Evolutionary conservation across 2,329 filamentous ascomycete genomes (phyloP).

Genomic region (Hymenoscyphus linearis): DNA sequence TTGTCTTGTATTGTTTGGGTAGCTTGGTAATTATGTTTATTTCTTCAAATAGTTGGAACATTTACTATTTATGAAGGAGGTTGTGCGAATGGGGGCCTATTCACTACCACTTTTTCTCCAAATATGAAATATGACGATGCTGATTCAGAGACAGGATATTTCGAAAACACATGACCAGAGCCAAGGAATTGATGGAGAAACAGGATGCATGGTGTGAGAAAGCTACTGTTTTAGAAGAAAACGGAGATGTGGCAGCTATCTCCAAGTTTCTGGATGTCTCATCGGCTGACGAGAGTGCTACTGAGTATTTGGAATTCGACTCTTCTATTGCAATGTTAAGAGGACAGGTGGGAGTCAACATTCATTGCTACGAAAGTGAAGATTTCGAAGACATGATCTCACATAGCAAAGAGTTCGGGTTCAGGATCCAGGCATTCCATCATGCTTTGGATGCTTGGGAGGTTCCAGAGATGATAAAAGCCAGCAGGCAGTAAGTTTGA

Average conservation of each 20-base stretch:
- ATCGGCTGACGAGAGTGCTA: slow-evolving; percentile 20
- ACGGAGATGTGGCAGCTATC: slow-evolving; percentile 20
- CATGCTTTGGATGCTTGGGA: slow-evolving; percentile 38
- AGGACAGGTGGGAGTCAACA: slow-evolving; percentile 38
- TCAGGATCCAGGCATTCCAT: slow-evolving; percentile 38
- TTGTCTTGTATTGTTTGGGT: too few species aligned
- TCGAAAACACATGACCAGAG: slow-evolving; percentile 36
- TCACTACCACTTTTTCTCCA: too few species aligned
- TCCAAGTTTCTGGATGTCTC: slow-evolving; percentile 14
- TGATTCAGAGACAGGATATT: slow-evolving; percentile 23
- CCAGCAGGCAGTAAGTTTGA: slow-evolving; percentile 33
- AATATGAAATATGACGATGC: too few species aligned
- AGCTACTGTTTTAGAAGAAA: slow-evolving; percentile 21
- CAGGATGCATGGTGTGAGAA: slow-evolving; percentile 35
- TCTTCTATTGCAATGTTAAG: slow-evolving; percentile 37
- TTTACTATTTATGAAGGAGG: too few species aligned
- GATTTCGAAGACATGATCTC: slow-evolving; percentile 41
- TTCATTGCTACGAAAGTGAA: slow-evolving; percentile 41
- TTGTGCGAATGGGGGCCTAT: too few species aligned
- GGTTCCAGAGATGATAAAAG: slow-evolving; percentile 37
- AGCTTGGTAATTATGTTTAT: too few species aligned
- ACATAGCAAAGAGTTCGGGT: slow-evolving; percentile 40
- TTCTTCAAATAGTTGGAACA: too few species aligned
- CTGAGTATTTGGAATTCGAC: slow-evolving; percentile 37
- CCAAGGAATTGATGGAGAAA: slow-evolving; percentile 33